These are phyloP conservation scores for Scenedesmus sp. DNA, from an alignment of 163 green algal species.

Conservation along the genomic window DNA sequence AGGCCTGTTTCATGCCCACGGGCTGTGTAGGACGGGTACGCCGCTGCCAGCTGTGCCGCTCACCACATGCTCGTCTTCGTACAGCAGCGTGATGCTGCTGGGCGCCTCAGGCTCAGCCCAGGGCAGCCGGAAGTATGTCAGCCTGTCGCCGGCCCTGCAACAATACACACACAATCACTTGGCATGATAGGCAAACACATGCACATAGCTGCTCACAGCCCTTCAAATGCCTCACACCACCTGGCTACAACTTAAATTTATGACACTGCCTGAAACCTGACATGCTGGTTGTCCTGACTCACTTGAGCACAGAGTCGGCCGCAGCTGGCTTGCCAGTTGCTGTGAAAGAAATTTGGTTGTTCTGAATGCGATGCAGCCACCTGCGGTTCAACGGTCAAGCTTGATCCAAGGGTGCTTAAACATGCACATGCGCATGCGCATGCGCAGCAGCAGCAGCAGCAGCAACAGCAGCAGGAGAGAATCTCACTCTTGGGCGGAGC, in stretches of 20 bases:
- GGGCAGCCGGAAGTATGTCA: conserved; percentile 51
- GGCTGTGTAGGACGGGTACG: too few species aligned
- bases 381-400: not conserved
- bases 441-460: not conserved
- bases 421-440: not conserved
- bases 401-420: not conserved
- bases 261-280: too few species aligned
- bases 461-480: not conserved
- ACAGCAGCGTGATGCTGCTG: conserved; percentile 60
- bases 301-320: not conserved
- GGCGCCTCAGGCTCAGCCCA: conserved; percentile 63
- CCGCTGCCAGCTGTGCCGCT: not conserved
- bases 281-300: not conserved
- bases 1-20: too few species aligned
- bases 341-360: not conserved
- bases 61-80: conserved; percentile 64
- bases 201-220: not conserved
- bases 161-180: not conserved
- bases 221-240: too few species aligned
- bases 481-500: not conserved
- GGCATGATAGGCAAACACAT: not conserved
- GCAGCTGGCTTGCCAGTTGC: not conserved
- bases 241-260: too few species aligned
- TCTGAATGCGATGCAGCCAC: not conserved
- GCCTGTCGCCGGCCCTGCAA: conserved; percentile 54